Percentiles rank a stretch among this genome's conserved stretches.
Evolutionary conservation across 441 rosid species (phyloP).

Genomic region (Kokia cookei): DNA sequence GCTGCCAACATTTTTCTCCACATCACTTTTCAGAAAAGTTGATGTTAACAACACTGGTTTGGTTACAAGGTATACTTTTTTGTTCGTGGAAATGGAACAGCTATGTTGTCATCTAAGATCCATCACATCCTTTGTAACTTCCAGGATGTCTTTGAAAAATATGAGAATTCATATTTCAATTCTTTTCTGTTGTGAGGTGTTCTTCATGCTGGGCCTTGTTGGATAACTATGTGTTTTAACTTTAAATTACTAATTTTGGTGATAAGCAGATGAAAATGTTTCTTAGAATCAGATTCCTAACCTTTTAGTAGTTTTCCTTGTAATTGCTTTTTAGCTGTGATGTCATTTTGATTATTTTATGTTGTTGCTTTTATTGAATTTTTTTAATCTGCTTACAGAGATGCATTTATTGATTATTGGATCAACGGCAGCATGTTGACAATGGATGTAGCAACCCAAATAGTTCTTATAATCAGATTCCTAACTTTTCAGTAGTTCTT

Average conservation of each 20-base stretch:
- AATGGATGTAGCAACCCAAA: slow-evolving; percentile 76
- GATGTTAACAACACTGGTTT: slow-evolving; percentile 64
- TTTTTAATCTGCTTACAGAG: slow-evolving; percentile 39
- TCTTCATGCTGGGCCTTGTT: neutral
- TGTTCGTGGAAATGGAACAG: neutral
- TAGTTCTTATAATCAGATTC: slow-evolving; percentile 6
- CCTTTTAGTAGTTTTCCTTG: neutral
- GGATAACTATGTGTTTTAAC: neutral
- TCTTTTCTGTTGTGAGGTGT: neutral
- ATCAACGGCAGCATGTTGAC: slow-evolving; percentile 71
- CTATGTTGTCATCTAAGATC: neutral
- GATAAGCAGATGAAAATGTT: too few relatives aligned
- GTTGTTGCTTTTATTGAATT: neutral
- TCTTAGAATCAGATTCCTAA: neutral
- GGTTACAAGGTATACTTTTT: slow-evolving; percentile 62
- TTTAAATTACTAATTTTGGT: neutral
- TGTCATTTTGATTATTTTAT: neutral
- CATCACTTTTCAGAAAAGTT: slow-evolving; percentile 68
- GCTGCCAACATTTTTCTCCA: slow-evolving; percentile 91
- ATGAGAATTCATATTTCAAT: neutral
- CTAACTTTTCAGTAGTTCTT: neutral
- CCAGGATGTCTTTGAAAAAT: neutral
- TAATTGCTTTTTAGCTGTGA: neutral
- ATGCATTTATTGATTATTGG: slow-evolving; percentile 89
- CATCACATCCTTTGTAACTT: neutral